Evolutionary conservation across 257 asterid species (phyloP), one percentile per base, ranked within the genome.

Genomic region (Nicotiana tomentosiformis): DNA sequence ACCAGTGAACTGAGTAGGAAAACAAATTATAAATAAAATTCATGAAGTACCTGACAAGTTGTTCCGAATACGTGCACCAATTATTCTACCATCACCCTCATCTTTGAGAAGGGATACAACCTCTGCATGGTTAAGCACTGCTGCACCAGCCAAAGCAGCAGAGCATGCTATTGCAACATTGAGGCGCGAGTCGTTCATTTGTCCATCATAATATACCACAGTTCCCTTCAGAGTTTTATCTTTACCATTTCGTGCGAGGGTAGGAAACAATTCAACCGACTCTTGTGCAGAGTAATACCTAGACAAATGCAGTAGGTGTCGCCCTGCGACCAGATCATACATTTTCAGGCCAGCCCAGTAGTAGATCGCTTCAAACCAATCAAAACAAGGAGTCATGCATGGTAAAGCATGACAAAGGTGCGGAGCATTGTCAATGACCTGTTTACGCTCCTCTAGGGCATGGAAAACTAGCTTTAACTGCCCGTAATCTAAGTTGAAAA

Each of bases 301-400:
- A 65, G 98, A 96, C 85, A 94, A 83, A 91, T 94, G 98, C 30
- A 96, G 92, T 86, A 96, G 83, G 87, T 83, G 95, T 77, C 97
- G 83, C 16, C 97, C 98, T 33, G 98, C 99, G 69, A 96, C 97
- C 81, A 96, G 87, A 87, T 96, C 99, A 82, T 96, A 96, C 94
- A 95, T 90, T 90, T 96, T 96, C 95, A 96, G 89, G 83, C 99
- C 99, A 46, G 87, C 87, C 98, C 99, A 96, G 87, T 92, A 96
- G 89, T 96, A 96, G 83, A 96, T 66, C 39, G 86, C 93, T 81
- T 96, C 99, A 81, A 96, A 92, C 99, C 99, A 94, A 86, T 87
- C 90, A 90, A 96, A 96, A 89, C 98, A 96, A 16, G 99, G 99
- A 23, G 98, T 96, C 99, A 96, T 96, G 84, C 99, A 96, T 7